Evolutionary conservation across 495 filamentous ascomycete genomes (phyloP), one percentile per base, ranked within the genome.

Genomic region (Penicillium samsonianum): DNA sequence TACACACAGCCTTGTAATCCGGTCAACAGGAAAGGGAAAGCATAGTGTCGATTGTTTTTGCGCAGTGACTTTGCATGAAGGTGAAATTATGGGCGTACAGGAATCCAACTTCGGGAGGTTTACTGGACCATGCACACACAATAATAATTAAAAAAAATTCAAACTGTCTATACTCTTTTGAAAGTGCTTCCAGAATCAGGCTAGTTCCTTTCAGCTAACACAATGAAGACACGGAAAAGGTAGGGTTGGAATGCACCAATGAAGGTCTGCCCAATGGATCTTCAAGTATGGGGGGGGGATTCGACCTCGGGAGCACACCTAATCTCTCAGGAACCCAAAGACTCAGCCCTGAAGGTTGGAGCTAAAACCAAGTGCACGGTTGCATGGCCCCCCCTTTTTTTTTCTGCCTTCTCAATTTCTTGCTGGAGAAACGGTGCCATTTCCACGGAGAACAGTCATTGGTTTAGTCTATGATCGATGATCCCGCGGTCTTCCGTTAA

Each of bases 401-500:
- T 17, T 20, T 31, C 28, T 50, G 23, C 40, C 46, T 44, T 38
- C 41, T 48, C 26, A 4, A 37, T 58, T 46, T 52, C 26, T 55
- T 65, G 53, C 61, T 51, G 55, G 14, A 16, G 35, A 49, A 67
- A 67, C 61, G 60, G 61, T 62, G 61, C 53, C 63, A 67, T 42
- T 58, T 48, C 31, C 22, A 53, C 46, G n/a, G 35, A 19, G 28
- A n/a, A 16, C 28, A 26, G 22, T 55, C 17, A 65, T 70, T 73
- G 67, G 66, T 53, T 58, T 59, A 43, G 35, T 16, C 47, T 51
- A 50, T 69, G 69, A 74, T 75, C 67, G 69, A 73, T 73, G 73
- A 63, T 49, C 53, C 55, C 55, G 61, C 54, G 53, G 57, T 55
- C 51, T 58, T 66, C 53, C 57, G 45, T 67, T 51, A 64, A 61